Evolutionary conservation across 1,139 yeast species (phyloP), one percentile per base, ranked within the genome.

Genomic region (Pichia cactophila): DNA sequence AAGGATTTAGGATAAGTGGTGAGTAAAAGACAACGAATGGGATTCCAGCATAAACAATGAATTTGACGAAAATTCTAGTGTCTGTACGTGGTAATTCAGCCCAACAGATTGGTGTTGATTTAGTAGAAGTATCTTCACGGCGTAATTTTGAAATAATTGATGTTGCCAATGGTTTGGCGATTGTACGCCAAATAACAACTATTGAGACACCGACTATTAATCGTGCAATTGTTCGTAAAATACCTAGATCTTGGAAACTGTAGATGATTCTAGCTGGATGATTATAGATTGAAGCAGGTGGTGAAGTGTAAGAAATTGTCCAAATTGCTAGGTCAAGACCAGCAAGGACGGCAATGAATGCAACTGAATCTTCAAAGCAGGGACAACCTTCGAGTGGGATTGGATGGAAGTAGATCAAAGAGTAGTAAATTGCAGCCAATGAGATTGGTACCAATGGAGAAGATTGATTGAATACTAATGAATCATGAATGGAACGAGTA

Each of bases 381-480:
- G 98, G 98, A 63, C 98, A 92, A 60, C 84, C 86, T 60, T 92
- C 98, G 12, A 86, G 83, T 0, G 98, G 97, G 54, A 80, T 82
- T 0, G 90, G 86, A 66, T 89, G 96, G 45, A 77, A 69, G 60
- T 84, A 82, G 41, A 85, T 72, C 42, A 86, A 68, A 2, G 50
- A 38, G 47, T 62, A 65, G 43, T 60, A 58, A 5, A 31, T 12
- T 31, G 35, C 35, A 2, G 5, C n/a, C 33, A 76, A 62, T 0
- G 67, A 55, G 2, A 78, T 60, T 7, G 76, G 59, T 3, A 69
- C 43, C 0, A 77, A 45, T 26, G 26, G 17, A 49, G 49, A 20
- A 40, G 12, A 12, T 26, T 46, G 20, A 63, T 64, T 26, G n/a
- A 62, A 54, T n/a, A 67, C 56, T 42, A 66, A 54, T 44, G 62